phyloP scores from a whole-genome alignment of 768 basidiomycete genomes.

The Pulveroboletus sp. region DNA sequence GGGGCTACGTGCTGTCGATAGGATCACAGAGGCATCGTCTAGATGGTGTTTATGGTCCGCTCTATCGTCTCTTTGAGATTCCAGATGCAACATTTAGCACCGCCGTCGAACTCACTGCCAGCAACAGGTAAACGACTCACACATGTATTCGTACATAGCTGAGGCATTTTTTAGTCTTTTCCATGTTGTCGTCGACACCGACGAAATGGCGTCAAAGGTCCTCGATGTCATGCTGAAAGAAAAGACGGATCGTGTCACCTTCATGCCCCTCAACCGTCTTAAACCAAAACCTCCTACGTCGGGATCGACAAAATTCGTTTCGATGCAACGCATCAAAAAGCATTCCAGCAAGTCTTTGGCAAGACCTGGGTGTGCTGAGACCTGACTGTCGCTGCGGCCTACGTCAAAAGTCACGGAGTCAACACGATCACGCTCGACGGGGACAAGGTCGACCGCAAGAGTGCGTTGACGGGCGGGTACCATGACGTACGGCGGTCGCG shows the following conservation, averaged over 20 bases:
- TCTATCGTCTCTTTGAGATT: conserved; percentile 92
- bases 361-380: conserved; percentile 96
- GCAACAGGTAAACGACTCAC: conserved; percentile 67
- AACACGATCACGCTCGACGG: conserved; percentile 98
- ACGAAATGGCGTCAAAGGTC: conserved; percentile 87
- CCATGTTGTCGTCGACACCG: conserved; percentile 97
- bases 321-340: conserved; percentile 65
- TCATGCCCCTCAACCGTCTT: conserved; percentile 96
- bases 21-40: conserved; percentile 70
- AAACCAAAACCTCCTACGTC: conserved; percentile 62
- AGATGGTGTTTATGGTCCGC: conserved; percentile 86
- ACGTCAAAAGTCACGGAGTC: conserved; percentile 90
- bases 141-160: background rate
- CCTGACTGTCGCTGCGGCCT: conserved; percentile 87
- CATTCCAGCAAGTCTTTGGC: conserved; percentile 96
- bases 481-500: conserved; percentile 89
- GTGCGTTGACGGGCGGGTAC: conserved; percentile 93
- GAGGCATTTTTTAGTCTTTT: conserved; percentile 66
- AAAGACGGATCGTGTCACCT: conserved; percentile 91
- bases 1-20: conserved; percentile 82
- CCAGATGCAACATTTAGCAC: conserved; percentile 85
- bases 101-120: conserved; percentile 91
- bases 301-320: conserved; percentile 74
- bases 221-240: conserved; percentile 92
- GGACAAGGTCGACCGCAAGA: conserved; percentile 96